Conservation (phyloP, 2,329 filamentous ascomycete species). For the Aspergillus sp. region DNA sequence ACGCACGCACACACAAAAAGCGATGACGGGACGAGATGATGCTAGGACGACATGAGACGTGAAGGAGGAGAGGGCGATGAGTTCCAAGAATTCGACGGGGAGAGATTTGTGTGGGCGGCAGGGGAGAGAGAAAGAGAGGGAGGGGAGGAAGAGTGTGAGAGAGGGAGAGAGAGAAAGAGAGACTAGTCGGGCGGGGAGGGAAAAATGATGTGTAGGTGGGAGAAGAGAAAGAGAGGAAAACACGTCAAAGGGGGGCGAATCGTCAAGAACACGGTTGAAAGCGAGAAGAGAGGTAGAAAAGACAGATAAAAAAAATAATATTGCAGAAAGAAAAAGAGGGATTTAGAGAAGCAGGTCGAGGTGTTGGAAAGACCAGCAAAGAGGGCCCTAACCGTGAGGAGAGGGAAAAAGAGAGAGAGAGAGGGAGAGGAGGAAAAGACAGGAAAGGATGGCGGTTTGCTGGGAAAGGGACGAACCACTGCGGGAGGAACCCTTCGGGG, state of each 20-base stretch:
- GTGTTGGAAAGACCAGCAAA: too few species aligned
- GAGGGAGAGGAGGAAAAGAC: not conserved
- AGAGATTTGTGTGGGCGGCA: conserved; percentile 4
- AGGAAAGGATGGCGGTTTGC: not conserved
- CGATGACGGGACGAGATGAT: too few species aligned
- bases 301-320: not conserved
- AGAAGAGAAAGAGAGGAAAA: not conserved
- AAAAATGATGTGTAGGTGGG: not conserved
- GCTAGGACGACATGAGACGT: conserved; percentile 31
- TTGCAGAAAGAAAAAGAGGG: not conserved
- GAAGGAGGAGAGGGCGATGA: conserved; percentile 9
- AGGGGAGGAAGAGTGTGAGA: conserved; percentile 1
- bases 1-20: conserved; percentile 7
- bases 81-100: conserved; percentile 11
- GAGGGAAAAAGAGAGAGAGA: not conserved
- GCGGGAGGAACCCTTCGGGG: not conserved
- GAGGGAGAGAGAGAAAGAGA: not conserved
- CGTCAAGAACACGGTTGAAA: too few species aligned
- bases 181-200: not conserved
- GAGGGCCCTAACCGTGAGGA: too few species aligned
- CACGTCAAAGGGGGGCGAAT: not conserved
- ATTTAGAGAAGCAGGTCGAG: not conserved
- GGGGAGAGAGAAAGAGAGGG: conserved; percentile 1
- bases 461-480: not conserved
- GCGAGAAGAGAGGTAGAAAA: not conserved